Evolutionary conservation across 176 grass and related monocot species (phyloP), one percentile per base, ranked within the genome.

Genomic region (Canna indica): DNA sequence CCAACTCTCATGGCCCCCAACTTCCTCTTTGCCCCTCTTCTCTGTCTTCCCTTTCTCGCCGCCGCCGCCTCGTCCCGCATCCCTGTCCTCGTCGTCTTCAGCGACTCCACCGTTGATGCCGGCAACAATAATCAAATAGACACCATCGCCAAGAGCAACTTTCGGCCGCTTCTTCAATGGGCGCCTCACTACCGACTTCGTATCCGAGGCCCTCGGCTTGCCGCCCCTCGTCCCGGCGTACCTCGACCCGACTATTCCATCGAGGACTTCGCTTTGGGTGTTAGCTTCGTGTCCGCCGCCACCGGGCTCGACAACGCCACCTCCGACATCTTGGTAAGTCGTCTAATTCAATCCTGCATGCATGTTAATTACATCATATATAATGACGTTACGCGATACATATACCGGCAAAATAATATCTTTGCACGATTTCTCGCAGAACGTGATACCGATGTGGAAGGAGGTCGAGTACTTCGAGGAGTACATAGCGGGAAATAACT

Each of bases 111-210:
- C 6, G 85, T 83, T 14, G 88, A 88, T 18, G 0, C 82, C 11
- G 85, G 88, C 58, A 91, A 91, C 88, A 91, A 91, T 68, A 71
- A 91, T 20, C 81, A 71, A 61, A 85, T 80, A 47, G 39, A 31
- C 22, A 91, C 85, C 57, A 0, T 80, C 0, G 68, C 59, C 7
- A 88, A 6, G 59, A 68, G 32, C 73, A 83, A 91, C 64, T 91
- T 88, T 76, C 68, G 85, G 85, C 63, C 74, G 85, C 62, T 91
- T 91, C 76, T 85, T 78, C 53, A 88, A 91, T 39, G 88, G 88
- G 52, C 88, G 85, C 4, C 82, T 91, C 17, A 26, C 68, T 67
- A 82, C 79, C 0, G 88, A 91, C 80, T 91, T 88, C 76, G 0
- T 88, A 0, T 88, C 88, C 0, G 82, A 83, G 76, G 56, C 73